These are phyloP conservation scores for Hymenoscyphus fructigenus DNA, from an alignment of 2,329 filamentous ascomycete genomes.

Conservation along the genomic window DNA sequence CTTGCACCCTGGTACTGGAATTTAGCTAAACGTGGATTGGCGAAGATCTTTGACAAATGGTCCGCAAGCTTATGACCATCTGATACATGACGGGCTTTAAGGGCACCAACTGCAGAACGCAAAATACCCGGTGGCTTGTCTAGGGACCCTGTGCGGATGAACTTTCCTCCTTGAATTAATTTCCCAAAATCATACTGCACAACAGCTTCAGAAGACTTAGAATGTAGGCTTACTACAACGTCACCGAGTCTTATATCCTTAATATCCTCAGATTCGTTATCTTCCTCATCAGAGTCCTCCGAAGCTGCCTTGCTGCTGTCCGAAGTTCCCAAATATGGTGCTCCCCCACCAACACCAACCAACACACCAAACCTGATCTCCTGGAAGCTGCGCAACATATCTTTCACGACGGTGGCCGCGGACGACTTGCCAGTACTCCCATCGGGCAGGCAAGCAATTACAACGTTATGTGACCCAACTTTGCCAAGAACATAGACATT, in stretches of 20 bases:
- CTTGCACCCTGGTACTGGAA: background rate
- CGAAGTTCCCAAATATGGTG: slow-evolving; percentile 4
- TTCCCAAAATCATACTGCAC: slow-evolving; percentile 23
- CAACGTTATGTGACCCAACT: slow-evolving; percentile 21
- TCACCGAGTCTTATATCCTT: slow-evolving; percentile 35
- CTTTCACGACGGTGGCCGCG: slow-evolving; percentile 19
- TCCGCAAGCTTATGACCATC: background rate
- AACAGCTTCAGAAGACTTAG: slow-evolving; percentile 14
- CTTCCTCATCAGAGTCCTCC: background rate
- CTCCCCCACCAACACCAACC: slow-evolving; percentile 20
- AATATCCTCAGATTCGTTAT: slow-evolving; percentile 2
- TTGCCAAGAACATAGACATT: slow-evolving; percentile 21
- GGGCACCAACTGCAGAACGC: slow-evolving; percentile 23
- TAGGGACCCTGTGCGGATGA: slow-evolving; percentile 24
- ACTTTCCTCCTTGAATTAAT: slow-evolving; percentile 19
- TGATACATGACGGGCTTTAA: slow-evolving; percentile 20
- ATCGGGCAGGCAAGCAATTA: slow-evolving; percentile 21
- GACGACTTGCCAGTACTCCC: slow-evolving; percentile 14
- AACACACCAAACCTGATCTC: slow-evolving; percentile 17
- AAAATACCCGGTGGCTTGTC: slow-evolving; percentile 27
- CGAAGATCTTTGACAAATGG: background rate
- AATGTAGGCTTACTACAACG: slow-evolving; percentile 23
- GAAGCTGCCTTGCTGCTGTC: background rate
- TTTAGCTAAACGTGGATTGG: background rate
- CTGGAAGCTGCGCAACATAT: slow-evolving; percentile 20